A percentile compares a stretch with the other conserved stretches of the same genome.
Evolutionary conservation across 495 filamentous ascomycete genomes (phyloP).

Genomic region (Durotheca rogersii): DNA sequence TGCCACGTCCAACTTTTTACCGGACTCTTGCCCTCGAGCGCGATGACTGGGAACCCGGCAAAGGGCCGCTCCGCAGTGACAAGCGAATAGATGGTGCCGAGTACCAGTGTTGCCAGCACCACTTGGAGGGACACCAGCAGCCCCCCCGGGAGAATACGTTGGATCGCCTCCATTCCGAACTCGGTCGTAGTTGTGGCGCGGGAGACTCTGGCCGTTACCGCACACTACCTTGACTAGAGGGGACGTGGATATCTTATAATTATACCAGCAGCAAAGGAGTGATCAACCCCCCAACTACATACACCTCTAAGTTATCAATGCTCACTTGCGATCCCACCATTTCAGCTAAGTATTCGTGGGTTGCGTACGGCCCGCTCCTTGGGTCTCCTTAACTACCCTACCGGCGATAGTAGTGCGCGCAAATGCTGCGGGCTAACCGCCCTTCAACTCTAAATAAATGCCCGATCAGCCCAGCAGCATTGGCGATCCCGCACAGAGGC

Average conservation of each 20-base stretch:
- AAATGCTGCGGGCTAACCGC: slow-evolving; percentile 3
- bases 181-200: background rate
- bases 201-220: background rate
- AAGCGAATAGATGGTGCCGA: slow-evolving; percentile 29
- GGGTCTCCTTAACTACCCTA: no score
- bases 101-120: slow-evolving; percentile 20
- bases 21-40: slow-evolving; percentile 27
- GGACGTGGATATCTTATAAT: slow-evolving; percentile 3
- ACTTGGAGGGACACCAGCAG: slow-evolving; percentile 32
- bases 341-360: no score
- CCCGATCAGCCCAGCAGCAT: no score
- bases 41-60: slow-evolving; percentile 32
- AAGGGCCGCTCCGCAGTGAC: slow-evolving; percentile 26
- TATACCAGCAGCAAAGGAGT: slow-evolving; percentile 2
- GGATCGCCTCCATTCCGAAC: slow-evolving; percentile 28
- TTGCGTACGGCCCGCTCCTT: no score
- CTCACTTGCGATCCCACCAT: slow-evolving; percentile 1
- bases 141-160: slow-evolving; percentile 26
- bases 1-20: slow-evolving; percentile 29
- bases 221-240: background rate
- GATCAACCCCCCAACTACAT: no score
- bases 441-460: no score
- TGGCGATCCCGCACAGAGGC: no score
- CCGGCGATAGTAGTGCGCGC: no score
- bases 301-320: no score